A percentile compares a stretch with the other conserved stretches of the same genome.
Evolutionary conservation across 371 early-diverging fungal genomes (phyloP).

Genomic region (Apophysomyces trapeziformis): DNA sequence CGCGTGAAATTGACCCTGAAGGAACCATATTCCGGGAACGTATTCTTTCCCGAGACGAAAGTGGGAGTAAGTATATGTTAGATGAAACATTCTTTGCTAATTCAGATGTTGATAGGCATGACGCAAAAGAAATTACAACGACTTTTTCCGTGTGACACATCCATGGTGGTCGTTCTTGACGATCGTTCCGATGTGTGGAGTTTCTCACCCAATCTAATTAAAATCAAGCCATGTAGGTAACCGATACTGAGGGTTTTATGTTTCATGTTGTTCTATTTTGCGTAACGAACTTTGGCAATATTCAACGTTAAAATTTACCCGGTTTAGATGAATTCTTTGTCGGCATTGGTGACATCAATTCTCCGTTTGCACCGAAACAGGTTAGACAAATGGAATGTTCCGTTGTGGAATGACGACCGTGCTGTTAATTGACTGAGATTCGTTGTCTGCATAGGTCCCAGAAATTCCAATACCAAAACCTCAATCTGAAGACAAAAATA

Average conservation of each 20-base stretch:
- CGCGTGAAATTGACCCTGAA: slow-evolving; percentile 88
- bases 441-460: slow-evolving; percentile 2
- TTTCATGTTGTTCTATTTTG: neutral
- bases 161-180: slow-evolving; percentile 98
- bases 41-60: slow-evolving; percentile 96
- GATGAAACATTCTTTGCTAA: neutral
- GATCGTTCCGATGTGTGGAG: slow-evolving; percentile 99
- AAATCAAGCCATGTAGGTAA: slow-evolving; percentile 86
- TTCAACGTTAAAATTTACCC: slow-evolving; percentile 1
- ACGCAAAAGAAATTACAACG: slow-evolving; percentile 87
- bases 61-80: slow-evolving; percentile 65
- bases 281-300: neutral
- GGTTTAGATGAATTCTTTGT: slow-evolving; percentile 85
- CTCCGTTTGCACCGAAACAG: slow-evolving; percentile 55
- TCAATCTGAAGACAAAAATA: slow-evolving; percentile 6
- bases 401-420: slow-evolving; percentile 1
- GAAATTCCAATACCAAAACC: slow-evolving; percentile 6
- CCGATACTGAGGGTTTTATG: neutral
- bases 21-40: slow-evolving; percentile 84
- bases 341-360: slow-evolving; percentile 96
- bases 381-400: slow-evolving; percentile 17
- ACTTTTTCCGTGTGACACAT: slow-evolving; percentile 94
- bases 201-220: slow-evolving; percentile 88
- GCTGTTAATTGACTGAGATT: slow-evolving; percentile 13
- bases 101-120: slow-evolving; percentile 52